Evolutionary conservation across 805 yeast genomes (phyloP), one percentile per base, ranked within the genome.

Genomic region (Pichia thaimueangensis): DNA sequence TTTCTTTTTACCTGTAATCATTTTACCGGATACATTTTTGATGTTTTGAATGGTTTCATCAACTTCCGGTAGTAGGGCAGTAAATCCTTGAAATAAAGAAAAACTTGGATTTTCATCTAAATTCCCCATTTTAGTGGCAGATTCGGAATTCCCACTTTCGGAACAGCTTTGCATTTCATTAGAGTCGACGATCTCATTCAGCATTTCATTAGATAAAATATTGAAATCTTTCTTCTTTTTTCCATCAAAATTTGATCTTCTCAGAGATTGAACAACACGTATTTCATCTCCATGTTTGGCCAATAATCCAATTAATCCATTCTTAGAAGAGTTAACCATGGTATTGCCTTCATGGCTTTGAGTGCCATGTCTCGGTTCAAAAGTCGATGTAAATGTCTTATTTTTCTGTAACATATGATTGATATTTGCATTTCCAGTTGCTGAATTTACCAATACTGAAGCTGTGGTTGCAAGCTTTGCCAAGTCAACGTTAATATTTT

Each of bases 61-160:
- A n/a, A 73, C 61, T 15, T 73, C 73, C 1, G 78, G 78, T 28
- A 71, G 56, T 1, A 75, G 65, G 4, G 86, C 85, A 52, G 70
- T 69, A 55, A 83, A 80, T 1, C 89, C 88, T 58, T 82, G 89
- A 53, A 73, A 80, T 19, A 83, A 60, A 3, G 87, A 76, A 48
- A 74, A 76, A 9, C 57, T 52, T 1, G 44, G 17, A 9, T 36
- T 45, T 8, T 27, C 39, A 10, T 36, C 41, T n/a, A 22, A 15
- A 9, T 15, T 15, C 21, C 17, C 19, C 12, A 8, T 16, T 15
- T 21, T 35, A 6, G 7, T 19, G n/a, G 10, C 19, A 25, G 30
- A n/a, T 16, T 21, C 33, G 13, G 40, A 33, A 16, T 22, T 34
- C 10, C 16, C 39, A 21, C 46, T 47, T 9, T 33, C 37, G 9